A percentile compares a stretch with the other conserved stretches of the same genome.
Conservation (phyloP, 2,329 filamentous ascomycete species). For the Penicillium verrucosum region DNA sequence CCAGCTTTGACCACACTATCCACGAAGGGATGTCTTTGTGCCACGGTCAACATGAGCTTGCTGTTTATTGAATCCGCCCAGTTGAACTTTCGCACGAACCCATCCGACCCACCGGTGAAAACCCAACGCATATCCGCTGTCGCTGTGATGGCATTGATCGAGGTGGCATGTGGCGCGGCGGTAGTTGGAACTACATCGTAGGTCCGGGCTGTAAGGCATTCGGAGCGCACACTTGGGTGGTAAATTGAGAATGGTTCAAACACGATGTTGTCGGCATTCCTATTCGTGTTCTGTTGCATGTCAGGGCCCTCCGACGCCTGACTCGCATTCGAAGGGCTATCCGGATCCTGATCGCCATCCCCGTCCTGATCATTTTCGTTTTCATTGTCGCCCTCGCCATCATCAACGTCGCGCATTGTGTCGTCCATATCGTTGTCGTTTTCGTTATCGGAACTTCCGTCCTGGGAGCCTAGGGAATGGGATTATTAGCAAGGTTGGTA, state of each 20-base stretch:
- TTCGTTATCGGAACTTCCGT: slow-evolving; percentile 50
- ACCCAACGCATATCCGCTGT: slow-evolving; percentile 95
- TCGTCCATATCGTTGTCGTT: slow-evolving; percentile 36
- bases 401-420: slow-evolving; percentile 44
- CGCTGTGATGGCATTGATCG: slow-evolving; percentile 85
- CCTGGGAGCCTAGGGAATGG: slow-evolving; percentile 42
- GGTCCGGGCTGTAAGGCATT: slow-evolving; percentile 71
- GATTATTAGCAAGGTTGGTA: background rate
- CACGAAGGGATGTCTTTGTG: slow-evolving; percentile 93
- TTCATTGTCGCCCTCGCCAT: slow-evolving; percentile 35
- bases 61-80: slow-evolving; percentile 93
- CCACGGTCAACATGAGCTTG: slow-evolving; percentile 88
- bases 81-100: slow-evolving; percentile 96
- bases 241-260: slow-evolving; percentile 42
- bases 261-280: slow-evolving; percentile 33
- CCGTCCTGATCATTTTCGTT: slow-evolving; percentile 20
- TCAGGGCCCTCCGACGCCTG: slow-evolving; percentile 39
- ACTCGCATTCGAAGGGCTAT: slow-evolving; percentile 41
- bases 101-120: slow-evolving; percentile 89
- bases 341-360: slow-evolving; percentile 35
- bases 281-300: slow-evolving; percentile 46
- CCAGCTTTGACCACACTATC: slow-evolving; percentile 96
- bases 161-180: slow-evolving; percentile 91
- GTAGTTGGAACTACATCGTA: slow-evolving; percentile 98
- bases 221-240: slow-evolving; percentile 66